Percentiles rank a stretch among this genome's conserved stretches.
These are phyloP conservation scores for Tephrocybe sp. DNA, from an alignment of 768 basidiomycete species.

Conservation along the genomic window DNA sequence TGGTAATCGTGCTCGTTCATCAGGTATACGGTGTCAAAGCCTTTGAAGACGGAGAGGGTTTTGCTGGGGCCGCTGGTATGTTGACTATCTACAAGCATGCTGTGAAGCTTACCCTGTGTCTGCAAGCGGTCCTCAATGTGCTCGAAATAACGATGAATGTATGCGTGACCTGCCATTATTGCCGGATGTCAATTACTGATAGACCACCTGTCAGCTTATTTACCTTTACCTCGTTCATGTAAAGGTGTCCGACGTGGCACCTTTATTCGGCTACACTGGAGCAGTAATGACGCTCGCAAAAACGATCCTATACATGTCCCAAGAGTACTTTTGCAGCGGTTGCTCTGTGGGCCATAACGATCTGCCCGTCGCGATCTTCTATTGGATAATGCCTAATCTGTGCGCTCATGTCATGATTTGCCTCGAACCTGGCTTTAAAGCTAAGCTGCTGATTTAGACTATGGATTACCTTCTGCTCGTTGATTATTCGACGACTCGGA, in stretches of 20 bases:
- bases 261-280: constrained; percentile 69
- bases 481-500: constrained; percentile 35
- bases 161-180: constrained; percentile 12
- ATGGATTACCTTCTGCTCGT: constrained; percentile 30
- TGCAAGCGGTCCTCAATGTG: constrained; percentile 66
- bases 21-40: constrained; percentile 74
- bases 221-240: constrained; percentile 69
- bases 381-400: constrained; percentile 74
- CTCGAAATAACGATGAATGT: constrained; percentile 70
- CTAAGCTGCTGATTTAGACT: constrained; percentile 19
- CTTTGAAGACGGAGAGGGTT: constrained; percentile 60
- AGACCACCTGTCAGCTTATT: constrained; percentile 26
- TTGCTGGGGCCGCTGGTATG: constrained; percentile 73
- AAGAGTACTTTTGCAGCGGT: constrained; percentile 71
- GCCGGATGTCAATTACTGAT: constrained; percentile 13
- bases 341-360: constrained; percentile 66
- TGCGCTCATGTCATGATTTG: constrained; percentile 28
- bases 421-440: not conserved
- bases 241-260: constrained; percentile 47
- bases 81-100: not conserved
- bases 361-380: constrained; percentile 42
- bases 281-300: constrained; percentile 74
- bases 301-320: constrained; percentile 67
- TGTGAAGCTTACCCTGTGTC: constrained; percentile 4
- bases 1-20: constrained; percentile 4